Base-by-base conservation (phyloP, 495 filamentous ascomycete genomes). In the Penicillium alfredii region DNA sequence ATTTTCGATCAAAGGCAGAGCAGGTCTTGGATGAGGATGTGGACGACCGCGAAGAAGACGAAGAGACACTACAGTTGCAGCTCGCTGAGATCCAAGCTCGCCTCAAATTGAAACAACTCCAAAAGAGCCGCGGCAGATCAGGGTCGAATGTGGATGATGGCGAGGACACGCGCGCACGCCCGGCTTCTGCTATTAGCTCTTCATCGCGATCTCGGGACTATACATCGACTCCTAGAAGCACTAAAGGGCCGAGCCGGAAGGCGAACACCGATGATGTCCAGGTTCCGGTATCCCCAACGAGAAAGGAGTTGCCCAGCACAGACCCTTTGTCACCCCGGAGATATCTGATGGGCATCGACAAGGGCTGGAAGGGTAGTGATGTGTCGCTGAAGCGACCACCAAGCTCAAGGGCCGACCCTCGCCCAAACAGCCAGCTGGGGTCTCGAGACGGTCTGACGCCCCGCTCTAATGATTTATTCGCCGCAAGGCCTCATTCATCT, bases 31-130 rank as follows among this genome's bases (percentile, higher is more conserved):
- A 51, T 3, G 47, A 66, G 30, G 68, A 61, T 25, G 46, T 68
- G 9, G 54, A 49, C 12, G 61, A 68, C 8, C 68, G 81, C 2
- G 80, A 77, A 5, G 83, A 97, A 17, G 92, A 98, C 49, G 92
- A 96, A 51, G 89, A 96, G 59, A 88, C 78, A 2, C 58, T 96
- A 19, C 70, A 89, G 42, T 67, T 98, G 43, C 76, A 90, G 51
- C 64, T 98, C 14, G 77, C 84, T 32, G 86, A 81, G 33, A 90
- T 98, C 33, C 78, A 96, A 50, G 86, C 89, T 4, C 78, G 80
- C 42, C 66, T 97, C 30, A 94, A 85, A 63, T 67, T 98, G 46
- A 96, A 96, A 58, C 86, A 82, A 52, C 61, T 97, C 4, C 84
- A 86, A 55, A 80, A 79, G 44, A 68, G 50, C 25, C 64, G 65